phyloP scores from a whole-genome alignment of 2,329 filamentous ascomycete species.

The Alternaria novae-zelandiae region DNA sequence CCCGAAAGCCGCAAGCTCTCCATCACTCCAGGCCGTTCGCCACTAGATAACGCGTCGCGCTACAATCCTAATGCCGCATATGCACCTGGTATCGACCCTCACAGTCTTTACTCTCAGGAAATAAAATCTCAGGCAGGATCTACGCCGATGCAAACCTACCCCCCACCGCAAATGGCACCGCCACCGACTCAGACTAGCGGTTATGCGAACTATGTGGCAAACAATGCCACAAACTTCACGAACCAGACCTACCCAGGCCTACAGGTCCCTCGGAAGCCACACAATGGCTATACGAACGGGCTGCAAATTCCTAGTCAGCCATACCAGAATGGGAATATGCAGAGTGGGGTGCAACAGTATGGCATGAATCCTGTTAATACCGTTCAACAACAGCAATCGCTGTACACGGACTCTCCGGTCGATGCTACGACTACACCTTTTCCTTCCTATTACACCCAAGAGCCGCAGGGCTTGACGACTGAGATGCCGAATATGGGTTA shows the following conservation, averaged over 20 bases:
- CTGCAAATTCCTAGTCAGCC: slow-evolving; percentile 37
- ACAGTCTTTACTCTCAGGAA: slow-evolving; percentile 34
- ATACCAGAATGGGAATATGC: slow-evolving; percentile 35
- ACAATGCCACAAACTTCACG: slow-evolving; percentile 24
- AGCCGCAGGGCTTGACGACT: slow-evolving; percentile 35
- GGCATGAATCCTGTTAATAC: slow-evolving; percentile 39
- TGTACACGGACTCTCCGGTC: slow-evolving; percentile 47
- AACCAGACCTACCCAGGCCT: slow-evolving; percentile 46
- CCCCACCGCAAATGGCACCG: slow-evolving; percentile 44
- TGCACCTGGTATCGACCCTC: slow-evolving; percentile 42
- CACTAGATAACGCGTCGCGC: slow-evolving; percentile 39
- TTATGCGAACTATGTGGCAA: slow-evolving; percentile 30
- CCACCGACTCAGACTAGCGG: slow-evolving; percentile 24
- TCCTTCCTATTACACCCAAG: slow-evolving; percentile 42
- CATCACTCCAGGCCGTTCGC: slow-evolving; percentile 34
- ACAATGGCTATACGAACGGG: slow-evolving; percentile 38
- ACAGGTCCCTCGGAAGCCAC: slow-evolving; percentile 37
- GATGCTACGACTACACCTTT: slow-evolving; percentile 39
- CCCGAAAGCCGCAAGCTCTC: slow-evolving; percentile 44
- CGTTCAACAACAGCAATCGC: slow-evolving; percentile 35
- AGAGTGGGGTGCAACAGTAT: slow-evolving; percentile 30
- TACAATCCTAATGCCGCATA: slow-evolving; percentile 39
- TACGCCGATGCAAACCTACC: slow-evolving; percentile 47
- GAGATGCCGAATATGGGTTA: slow-evolving; percentile 33
- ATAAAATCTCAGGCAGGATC: slow-evolving; percentile 26